Evolutionary conservation across 768 basidiomycete genomes (phyloP).

Genomic region (Lyophyllum decastes): DNA sequence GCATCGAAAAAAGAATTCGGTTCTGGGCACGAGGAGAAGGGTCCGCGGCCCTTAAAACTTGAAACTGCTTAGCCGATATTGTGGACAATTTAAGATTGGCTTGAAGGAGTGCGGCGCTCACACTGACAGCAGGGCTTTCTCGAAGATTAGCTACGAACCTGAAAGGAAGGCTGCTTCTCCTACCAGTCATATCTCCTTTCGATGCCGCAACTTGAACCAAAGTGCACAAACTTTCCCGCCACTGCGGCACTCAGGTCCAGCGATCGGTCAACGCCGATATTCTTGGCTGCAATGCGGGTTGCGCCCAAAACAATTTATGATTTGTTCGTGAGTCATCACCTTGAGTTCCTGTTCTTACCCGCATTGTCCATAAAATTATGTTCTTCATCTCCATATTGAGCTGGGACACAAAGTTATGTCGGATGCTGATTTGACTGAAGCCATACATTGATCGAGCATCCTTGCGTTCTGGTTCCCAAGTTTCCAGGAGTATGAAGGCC

Average conservation of each 20-base stretch:
- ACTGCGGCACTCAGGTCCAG: constrained; percentile 15
- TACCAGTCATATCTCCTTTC: constrained; percentile 41
- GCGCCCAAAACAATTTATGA: constrained; percentile 22
- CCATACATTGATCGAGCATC: constrained; percentile 24
- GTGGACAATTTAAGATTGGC: constrained; percentile 54
- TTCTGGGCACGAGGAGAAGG: constrained; percentile 68
- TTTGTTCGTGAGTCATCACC: constrained; percentile 21
- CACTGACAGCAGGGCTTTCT: constrained; percentile 44
- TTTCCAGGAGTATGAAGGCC: constrained; percentile 26
- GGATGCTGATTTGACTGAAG: constrained; percentile 29
- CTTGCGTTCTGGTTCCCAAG: constrained; percentile 19
- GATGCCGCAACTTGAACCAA: constrained; percentile 23
- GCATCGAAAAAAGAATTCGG: constrained; percentile 67
- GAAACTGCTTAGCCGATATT: constrained; percentile 46
- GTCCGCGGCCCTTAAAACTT: constrained; percentile 54
- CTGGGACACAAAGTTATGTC: constrained; percentile 37
- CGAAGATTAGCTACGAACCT: constrained; percentile 39
- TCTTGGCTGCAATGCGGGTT: constrained; percentile 20
- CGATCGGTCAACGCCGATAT: constrained; percentile 26
- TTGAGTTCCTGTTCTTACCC: constrained; percentile 40
- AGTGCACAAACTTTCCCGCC: constrained; percentile 30
- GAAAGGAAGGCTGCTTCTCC: constrained; percentile 30
- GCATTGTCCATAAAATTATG: constrained; percentile 41
- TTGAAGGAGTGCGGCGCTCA: constrained; percentile 48
- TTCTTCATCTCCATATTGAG: constrained; percentile 35